These are phyloP conservation scores for Talaromyces stipitatus DNA, from an alignment of 495 filamentous ascomycete genomes.

Conservation along the genomic window DNA sequence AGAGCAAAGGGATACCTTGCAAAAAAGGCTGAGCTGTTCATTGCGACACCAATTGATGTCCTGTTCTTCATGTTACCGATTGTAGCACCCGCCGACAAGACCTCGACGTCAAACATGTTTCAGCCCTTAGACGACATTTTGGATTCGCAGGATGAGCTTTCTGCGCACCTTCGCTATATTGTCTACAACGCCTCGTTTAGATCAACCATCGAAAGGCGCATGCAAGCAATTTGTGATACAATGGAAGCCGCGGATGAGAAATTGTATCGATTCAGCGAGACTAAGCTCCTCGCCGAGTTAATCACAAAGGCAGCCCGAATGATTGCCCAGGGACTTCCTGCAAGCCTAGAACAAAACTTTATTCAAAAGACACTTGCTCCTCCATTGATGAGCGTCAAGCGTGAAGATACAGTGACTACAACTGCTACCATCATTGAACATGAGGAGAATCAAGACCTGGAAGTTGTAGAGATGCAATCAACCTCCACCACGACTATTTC, in stretches of 20 bases:
- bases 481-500: slow-evolving; percentile 28
- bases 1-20: slow-evolving; percentile 39
- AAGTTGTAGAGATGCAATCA: slow-evolving; percentile 26
- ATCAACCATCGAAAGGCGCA: slow-evolving; percentile 36
- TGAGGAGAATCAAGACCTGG: slow-evolving; percentile 20
- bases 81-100: slow-evolving; percentile 33
- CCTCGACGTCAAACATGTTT: slow-evolving; percentile 51
- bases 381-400: slow-evolving; percentile 59
- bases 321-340: slow-evolving; percentile 55
- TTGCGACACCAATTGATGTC: slow-evolving; percentile 79
- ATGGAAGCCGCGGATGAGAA: slow-evolving; percentile 74
- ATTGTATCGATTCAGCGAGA: slow-evolving; percentile 68
- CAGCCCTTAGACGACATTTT: slow-evolving; percentile 75
- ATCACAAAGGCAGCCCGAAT: slow-evolving; percentile 65
- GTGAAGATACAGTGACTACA: slow-evolving; percentile 27
- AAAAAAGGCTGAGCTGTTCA: slow-evolving; percentile 59
- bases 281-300: slow-evolving; percentile 61
- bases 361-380: slow-evolving; percentile 66
- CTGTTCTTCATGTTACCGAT: slow-evolving; percentile 77
- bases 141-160: slow-evolving; percentile 51
- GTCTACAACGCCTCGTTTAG: slow-evolving; percentile 41
- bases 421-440: slow-evolving; percentile 7
- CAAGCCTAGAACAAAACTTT: slow-evolving; percentile 80
- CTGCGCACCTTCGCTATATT: slow-evolving; percentile 49
- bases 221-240: slow-evolving; percentile 64